Evolutionary conservation across 75 land plant species (phyloP), one percentile per base, ranked within the genome.

Genomic region (Sequoiadendron giganteum): DNA sequence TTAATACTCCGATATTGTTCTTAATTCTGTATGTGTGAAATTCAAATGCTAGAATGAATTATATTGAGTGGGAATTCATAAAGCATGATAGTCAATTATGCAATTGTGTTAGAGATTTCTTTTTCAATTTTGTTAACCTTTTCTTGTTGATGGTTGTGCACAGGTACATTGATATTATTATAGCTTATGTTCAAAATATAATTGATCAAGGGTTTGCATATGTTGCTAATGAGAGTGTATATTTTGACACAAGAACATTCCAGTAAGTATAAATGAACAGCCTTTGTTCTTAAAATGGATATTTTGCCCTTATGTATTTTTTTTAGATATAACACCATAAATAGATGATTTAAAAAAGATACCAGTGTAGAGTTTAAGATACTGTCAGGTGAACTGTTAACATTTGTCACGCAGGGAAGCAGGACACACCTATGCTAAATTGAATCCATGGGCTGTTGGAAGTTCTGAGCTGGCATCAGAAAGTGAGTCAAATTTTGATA

Each of bases 391-490:
- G 8, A 43, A 25, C 83, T 40, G 18, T 7, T 83, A 15, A 19
- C 43, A 30, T 87, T 34, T 14, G 28, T 38, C 25, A 42, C 36
- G 38, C 92, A 92, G 93, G 73, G 91, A 91, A 38, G 86, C 88
- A 75, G 89, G 92, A 10, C 93, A 90, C 86, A 87, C 49, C 43
- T 92, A 92, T 92, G 93, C 90, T 73, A 92, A 92, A 88, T 83
- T 92, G 39, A 92, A 92, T 83, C 93, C 93, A 10, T 86, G 84
- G 84, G 93, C 93, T 86, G 92, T 92, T 78, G 92, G 92, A 16
- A 88, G 92, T 87, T 86, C 89, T 19, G 86, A 85, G 30, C 87
- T 92, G 82, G 89, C 93, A 43, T 92, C 92, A 47, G 92, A 92
- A 83, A 92, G 93, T 70, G 92, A 92, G 87, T 77, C 90, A 9